Evolutionary conservation across 768 basidiomycete species (phyloP).

Genomic region (Strobilomyces confusus): DNA sequence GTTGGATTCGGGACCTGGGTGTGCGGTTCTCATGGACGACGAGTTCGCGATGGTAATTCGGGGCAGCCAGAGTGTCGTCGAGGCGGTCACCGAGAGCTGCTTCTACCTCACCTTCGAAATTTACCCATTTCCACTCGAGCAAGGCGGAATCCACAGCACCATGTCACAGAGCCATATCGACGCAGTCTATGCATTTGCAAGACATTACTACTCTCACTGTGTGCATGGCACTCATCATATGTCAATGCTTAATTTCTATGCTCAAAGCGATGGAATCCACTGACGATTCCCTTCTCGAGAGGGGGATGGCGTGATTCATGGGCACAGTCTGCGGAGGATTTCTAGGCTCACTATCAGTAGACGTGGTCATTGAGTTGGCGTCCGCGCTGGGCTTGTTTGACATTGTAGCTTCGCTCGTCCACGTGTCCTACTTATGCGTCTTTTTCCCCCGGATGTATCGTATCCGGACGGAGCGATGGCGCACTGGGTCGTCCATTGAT

Average conservation of each 20-base stretch:
- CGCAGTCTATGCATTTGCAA: too few relatives aligned
- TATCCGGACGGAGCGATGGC: constrained; percentile 11
- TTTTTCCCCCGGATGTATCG: constrained; percentile 14
- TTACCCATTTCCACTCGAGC: background rate
- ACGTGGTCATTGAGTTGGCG: too few relatives aligned
- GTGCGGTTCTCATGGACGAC: constrained; percentile 19
- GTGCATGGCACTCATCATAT: too few relatives aligned
- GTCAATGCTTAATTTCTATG: too few relatives aligned
- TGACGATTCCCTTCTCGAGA: too few relatives aligned
- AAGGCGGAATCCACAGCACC: background rate
- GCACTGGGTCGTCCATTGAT: constrained; percentile 8
- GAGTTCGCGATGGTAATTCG: constrained; percentile 11
- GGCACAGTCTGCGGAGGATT: too few relatives aligned
- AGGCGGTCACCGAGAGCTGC: constrained; percentile 18
- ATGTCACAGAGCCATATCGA: constrained; percentile 8
- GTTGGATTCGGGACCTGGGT: constrained; percentile 10
- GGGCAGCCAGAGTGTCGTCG: constrained; percentile 14
- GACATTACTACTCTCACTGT: background rate
- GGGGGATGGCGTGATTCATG: too few relatives aligned
- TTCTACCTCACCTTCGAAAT: constrained; percentile 17
- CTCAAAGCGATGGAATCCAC: too few relatives aligned
- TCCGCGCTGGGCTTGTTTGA: too few relatives aligned
- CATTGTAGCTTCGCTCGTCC: too few relatives aligned
- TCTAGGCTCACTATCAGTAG: too few relatives aligned
- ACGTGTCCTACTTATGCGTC: too few relatives aligned